Conservation (phyloP, 2,329 filamentous ascomycete species). For the Arthrobotrys sinensis region DNA sequence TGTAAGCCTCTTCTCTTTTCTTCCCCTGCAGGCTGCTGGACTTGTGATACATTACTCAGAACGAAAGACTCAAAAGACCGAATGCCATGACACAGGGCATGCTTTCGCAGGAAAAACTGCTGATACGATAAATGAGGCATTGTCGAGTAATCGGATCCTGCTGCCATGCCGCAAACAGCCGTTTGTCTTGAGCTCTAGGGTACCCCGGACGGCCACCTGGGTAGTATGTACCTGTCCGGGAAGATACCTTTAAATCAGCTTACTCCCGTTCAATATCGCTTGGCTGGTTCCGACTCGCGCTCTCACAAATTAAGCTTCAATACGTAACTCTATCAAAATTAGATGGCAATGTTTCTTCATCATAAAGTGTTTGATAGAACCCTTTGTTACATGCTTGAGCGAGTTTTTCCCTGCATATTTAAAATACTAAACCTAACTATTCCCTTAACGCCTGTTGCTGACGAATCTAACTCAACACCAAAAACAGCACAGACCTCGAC, state of each 20-base stretch:
- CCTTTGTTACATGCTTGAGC: neutral
- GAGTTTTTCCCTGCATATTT: neutral
- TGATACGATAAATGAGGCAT: slow-evolving; percentile 47
- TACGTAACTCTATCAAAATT: neutral
- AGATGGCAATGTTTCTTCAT: neutral
- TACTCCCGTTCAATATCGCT: slow-evolving; percentile 31
- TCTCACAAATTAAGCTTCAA: slow-evolving; percentile 1
- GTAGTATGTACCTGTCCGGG: slow-evolving; percentile 49
- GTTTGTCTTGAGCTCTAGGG: slow-evolving; percentile 12
- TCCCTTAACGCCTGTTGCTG: neutral
- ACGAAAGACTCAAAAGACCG: slow-evolving; percentile 24
- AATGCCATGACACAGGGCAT: slow-evolving; percentile 18
- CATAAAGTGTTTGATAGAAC: neutral
- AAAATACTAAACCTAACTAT: neutral
- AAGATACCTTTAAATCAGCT: slow-evolving; percentile 53
- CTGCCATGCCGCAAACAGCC: slow-evolving; percentile 35
- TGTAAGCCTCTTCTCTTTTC: slow-evolving; percentile 27
- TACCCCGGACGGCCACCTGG: neutral
- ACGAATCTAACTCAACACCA: neutral
- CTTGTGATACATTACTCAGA: slow-evolving; percentile 47
- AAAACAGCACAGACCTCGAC: neutral
- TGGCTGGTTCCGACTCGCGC: slow-evolving; percentile 60
- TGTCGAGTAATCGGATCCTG: slow-evolving; percentile 51
- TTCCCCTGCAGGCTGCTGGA: neutral
- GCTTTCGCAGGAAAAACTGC: slow-evolving; percentile 29